Evolutionary conservation across 2,329 filamentous ascomycete species (phyloP).

Genomic region (Talaromyces atroroseus): DNA sequence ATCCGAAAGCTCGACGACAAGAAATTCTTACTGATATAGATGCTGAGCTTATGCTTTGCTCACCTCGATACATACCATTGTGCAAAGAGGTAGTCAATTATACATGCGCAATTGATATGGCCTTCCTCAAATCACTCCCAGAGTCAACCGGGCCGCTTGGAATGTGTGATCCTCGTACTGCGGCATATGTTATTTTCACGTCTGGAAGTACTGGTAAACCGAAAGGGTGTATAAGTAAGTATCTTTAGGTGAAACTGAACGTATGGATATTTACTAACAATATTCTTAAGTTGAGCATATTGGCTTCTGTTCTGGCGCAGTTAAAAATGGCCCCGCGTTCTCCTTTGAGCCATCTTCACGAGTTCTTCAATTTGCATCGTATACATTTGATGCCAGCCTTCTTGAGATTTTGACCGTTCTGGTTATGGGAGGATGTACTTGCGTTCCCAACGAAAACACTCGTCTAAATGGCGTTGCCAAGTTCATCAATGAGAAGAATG

Average conservation of each 20-base stretch:
- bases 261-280: constrained; percentile 20
- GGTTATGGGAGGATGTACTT: constrained; percentile 54
- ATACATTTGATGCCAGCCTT: constrained; percentile 50
- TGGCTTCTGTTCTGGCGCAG: constrained; percentile 47
- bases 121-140: not conserved
- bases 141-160: not conserved
- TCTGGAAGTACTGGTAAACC: constrained; percentile 49
- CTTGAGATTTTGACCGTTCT: constrained; percentile 53
- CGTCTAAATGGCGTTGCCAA: constrained; percentile 21
- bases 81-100: constrained; percentile 3
- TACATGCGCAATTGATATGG: constrained; percentile 8
- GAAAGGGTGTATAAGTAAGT: constrained; percentile 58
- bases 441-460: constrained; percentile 50
- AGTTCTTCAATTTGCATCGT: constrained; percentile 55
- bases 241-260: constrained; percentile 42
- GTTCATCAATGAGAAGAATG: constrained; percentile 47
- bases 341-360: constrained; percentile 44
- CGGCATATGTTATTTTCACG: constrained; percentile 59
- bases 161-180: not conserved
- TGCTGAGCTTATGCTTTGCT: constrained; percentile 9
- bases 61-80: constrained; percentile 2
- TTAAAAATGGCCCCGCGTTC: constrained; percentile 41
- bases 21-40: constrained; percentile 9
- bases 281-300: constrained; percentile 46
- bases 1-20: constrained; percentile 7